Evolutionary conservation across 1,139 yeast species (phyloP).

Genomic region (Saccharomyces hybrid): DNA sequence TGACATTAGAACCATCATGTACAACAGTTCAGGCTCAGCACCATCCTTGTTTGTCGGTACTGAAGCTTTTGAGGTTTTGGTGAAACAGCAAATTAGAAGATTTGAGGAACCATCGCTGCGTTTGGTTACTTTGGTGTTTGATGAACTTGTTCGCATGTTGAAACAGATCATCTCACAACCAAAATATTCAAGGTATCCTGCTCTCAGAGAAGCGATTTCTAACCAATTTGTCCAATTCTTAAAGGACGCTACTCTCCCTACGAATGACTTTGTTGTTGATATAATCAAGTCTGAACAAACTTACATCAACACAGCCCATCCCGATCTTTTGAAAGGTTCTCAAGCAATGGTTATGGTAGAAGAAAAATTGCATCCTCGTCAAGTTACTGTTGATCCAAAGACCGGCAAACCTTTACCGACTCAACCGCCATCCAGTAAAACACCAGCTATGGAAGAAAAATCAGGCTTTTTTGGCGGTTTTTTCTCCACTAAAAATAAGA

Average conservation of each 20-base stretch:
- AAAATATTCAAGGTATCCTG: constrained; percentile 82
- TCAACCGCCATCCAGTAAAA: constrained; percentile 26
- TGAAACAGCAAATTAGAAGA: constrained; percentile 87
- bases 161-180: constrained; percentile 79
- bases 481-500: constrained; percentile 86
- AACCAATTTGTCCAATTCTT: constrained; percentile 73
- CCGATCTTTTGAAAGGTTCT: constrained; percentile 88
- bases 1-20: constrained; percentile 95
- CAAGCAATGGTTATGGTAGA: constrained; percentile 94
- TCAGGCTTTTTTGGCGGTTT: constrained; percentile 92
- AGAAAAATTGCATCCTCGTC: constrained; percentile 83
- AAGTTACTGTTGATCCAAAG: constrained; percentile 82
- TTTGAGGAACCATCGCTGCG: constrained; percentile 91
- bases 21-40: constrained; percentile 93
- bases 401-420: constrained; percentile 71
- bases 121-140: constrained; percentile 85
- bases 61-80: constrained; percentile 92
- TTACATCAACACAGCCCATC: constrained; percentile 95
- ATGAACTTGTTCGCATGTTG: constrained; percentile 85
- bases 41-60: constrained; percentile 98
- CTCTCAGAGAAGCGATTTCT: constrained; percentile 76
- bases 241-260: constrained; percentile 74
- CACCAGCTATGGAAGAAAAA: constrained; percentile 33
- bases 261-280: constrained; percentile 77
- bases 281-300: constrained; percentile 82